A percentile compares a stretch with the other conserved stretches of the same genome.
These are phyloP conservation scores for Xylaria multiplex DNA, from an alignment of 2,329 filamentous ascomycete species.

Conservation along the genomic window DNA sequence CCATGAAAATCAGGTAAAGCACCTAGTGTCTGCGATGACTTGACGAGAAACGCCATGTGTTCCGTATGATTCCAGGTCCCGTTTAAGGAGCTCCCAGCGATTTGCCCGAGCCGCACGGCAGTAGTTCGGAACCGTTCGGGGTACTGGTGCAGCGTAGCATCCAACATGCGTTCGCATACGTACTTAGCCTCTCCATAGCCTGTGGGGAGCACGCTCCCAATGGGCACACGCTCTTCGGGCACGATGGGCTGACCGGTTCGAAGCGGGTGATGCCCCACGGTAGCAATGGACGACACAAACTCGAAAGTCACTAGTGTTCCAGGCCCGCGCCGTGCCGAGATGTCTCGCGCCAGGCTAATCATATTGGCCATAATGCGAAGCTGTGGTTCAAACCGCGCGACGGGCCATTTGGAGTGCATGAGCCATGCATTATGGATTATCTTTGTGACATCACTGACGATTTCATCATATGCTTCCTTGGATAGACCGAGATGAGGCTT, in stretches of 20 bases:
- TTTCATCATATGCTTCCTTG: constrained; percentile 49
- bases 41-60: constrained; percentile 57
- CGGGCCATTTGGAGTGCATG: constrained; percentile 55
- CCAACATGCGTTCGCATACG: constrained; percentile 57
- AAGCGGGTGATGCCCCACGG: constrained; percentile 45
- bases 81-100: constrained; percentile 50
- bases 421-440: constrained; percentile 64
- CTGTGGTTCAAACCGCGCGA: constrained; percentile 55
- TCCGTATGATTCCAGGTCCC: constrained; percentile 59
- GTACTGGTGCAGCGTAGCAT: constrained; percentile 52
- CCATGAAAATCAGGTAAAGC: constrained; percentile 37
- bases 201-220: constrained; percentile 47
- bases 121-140: constrained; percentile 40
- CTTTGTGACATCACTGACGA: constrained; percentile 54
- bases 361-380: constrained; percentile 59
- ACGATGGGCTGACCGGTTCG: constrained; percentile 45
- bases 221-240: constrained; percentile 46
- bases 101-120: constrained; percentile 57
- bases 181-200: constrained; percentile 59
- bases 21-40: constrained; percentile 52
- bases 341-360: constrained; percentile 54
- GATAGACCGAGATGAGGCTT: constrained; percentile 57
- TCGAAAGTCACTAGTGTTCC: constrained; percentile 47
- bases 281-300: constrained; percentile 56
- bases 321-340: too few relatives aligned